Evolutionary conservation across 192 early-diverging fungal genomes (phyloP), one percentile per base, ranked within the genome.

Genomic region (Coemansia sp.): DNA sequence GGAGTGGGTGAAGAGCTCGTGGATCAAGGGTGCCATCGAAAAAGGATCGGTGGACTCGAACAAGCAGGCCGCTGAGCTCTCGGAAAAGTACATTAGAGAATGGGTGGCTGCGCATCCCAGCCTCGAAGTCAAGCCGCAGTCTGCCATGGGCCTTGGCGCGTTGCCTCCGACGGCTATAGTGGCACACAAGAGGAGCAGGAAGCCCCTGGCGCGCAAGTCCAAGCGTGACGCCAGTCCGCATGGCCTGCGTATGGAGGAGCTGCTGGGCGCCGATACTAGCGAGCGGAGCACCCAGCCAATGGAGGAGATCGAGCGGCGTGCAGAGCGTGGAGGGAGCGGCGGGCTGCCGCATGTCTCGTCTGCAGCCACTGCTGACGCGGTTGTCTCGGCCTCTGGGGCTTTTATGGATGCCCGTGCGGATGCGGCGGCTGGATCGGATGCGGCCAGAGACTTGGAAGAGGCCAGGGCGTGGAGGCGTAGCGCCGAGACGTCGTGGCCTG

Each of bases 1-100:
- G 7, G 78, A 78, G 60, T 83, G 82, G 82, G 56, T 59, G 15
- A 78, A 78, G 57, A 72, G 59, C 24, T 78, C 78, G 34, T 83
- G 82, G 82, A 65, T 83, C 53, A 77, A 78, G 42, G 67, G 57
- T 11, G 63, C 74, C 1, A 73, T 83, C 14, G 82, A 83, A 24
- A 77, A 74, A 58, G 79, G 82, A 1, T 72, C 82, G 17, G 57
- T 53, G 3, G 79, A 83, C 29, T 81, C 79, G 42, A 81, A 83
- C 44, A 76, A 74, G 56, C 72, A 71, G 65, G 73, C 72, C 1
- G 67, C 65, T 32, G 78, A 81, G 63, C 42, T 60, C 39, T 53
- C 69, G 22, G 74, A 72, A 43, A 70, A 70, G 59, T 74, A 76
- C 46, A 72, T 72, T 34, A 52, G 74, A 11, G 65, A 70, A 35